Conservation (phyloP, 2,329 filamentous ascomycete genomes). For the Pezicula carpinea region DNA sequence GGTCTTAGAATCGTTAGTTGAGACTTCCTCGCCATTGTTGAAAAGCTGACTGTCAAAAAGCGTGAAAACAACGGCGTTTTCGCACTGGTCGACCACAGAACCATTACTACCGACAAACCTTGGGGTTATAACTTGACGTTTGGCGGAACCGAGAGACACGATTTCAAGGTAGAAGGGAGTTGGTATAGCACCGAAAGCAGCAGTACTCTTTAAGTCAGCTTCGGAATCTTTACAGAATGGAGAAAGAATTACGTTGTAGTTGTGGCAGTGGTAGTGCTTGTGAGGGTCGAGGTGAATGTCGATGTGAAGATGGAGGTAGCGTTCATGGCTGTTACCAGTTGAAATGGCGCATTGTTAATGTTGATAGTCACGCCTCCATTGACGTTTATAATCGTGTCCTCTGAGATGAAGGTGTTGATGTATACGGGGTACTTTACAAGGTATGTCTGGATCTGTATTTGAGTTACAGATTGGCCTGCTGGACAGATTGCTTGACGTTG, state of each 20-base stretch:
- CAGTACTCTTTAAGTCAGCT: background rate
- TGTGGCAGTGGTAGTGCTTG: background rate
- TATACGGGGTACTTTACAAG: background rate
- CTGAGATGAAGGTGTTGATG: background rate
- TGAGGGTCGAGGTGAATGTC: background rate
- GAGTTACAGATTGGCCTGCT: background rate
- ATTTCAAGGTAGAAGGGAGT: background rate
- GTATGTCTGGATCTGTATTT: background rate
- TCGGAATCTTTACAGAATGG: background rate
- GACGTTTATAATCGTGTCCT: too few species aligned
- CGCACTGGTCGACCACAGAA: background rate
- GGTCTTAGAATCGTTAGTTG: background rate
- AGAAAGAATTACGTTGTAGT: background rate
- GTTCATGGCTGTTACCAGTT: background rate
- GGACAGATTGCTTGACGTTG: background rate
- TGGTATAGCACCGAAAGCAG: background rate
- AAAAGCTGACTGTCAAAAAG: background rate
- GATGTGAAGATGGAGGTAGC: background rate
- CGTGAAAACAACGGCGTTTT: background rate
- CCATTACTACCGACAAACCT: background rate
- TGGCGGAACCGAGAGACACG: background rate
- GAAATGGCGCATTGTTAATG: background rate
- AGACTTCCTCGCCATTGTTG: background rate
- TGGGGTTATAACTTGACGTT: background rate
- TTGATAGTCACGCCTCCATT: background rate